Evolutionary conservation across 495 filamentous ascomycete genomes (phyloP).

Genomic region (Talaromyces borbonicus): DNA sequence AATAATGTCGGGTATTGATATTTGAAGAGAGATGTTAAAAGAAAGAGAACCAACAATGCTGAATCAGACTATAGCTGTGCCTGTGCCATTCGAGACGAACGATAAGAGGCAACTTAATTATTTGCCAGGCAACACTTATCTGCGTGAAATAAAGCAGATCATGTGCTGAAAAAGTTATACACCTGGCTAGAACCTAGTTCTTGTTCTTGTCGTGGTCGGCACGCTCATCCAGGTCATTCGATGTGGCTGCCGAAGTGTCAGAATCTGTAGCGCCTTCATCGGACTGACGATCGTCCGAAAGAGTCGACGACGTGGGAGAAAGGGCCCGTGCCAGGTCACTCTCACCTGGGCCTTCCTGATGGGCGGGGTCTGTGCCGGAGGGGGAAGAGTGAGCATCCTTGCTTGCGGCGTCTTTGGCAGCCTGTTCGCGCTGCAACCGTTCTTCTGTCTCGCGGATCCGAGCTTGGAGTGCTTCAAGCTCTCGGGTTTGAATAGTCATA

Average conservation of each 20-base stretch:
- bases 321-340: slow-evolving; percentile 7
- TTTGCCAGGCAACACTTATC: neutral
- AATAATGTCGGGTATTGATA: slow-evolving; percentile 1
- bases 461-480: slow-evolving; percentile 78
- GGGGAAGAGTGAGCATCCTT: slow-evolving; percentile 9
- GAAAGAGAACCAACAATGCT: neutral
- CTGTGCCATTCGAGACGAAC: neutral
- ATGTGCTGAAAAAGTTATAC: neutral
- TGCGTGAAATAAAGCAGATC: neutral
- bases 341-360: slow-evolving; percentile 13
- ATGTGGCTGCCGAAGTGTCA: slow-evolving; percentile 11
- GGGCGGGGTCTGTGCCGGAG: slow-evolving; percentile 11
- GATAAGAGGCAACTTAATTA: too few relatives aligned
- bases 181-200: neutral
- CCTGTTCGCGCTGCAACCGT: slow-evolving; percentile 45
- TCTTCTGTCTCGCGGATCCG: slow-evolving; percentile 77
- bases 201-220: slow-evolving; percentile 1
- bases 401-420: slow-evolving; percentile 2
- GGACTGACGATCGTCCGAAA: slow-evolving; percentile 10
- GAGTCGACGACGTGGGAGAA: slow-evolving; percentile 4
- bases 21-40: neutral
- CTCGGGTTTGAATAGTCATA: slow-evolving; percentile 65
- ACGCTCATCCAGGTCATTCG: slow-evolving; percentile 7
- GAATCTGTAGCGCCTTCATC: slow-evolving; percentile 12
- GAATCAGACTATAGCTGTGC: too few relatives aligned